These are phyloP conservation scores for Cryphonectria radicalis DNA, from an alignment of 2,329 filamentous ascomycete species.

Conservation along the genomic window DNA sequence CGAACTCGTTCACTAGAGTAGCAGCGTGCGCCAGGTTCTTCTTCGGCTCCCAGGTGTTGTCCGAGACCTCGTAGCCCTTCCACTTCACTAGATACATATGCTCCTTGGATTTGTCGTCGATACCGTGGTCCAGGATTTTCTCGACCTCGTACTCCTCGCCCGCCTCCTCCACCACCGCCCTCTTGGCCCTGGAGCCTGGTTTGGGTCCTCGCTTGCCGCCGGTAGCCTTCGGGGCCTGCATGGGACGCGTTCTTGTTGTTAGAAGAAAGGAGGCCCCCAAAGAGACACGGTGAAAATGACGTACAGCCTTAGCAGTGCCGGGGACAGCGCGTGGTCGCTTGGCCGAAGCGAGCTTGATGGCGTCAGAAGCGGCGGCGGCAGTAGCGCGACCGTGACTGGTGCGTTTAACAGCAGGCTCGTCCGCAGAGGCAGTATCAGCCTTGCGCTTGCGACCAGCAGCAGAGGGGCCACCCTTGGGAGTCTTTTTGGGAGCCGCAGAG, in stretches of 20 bases:
- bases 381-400: constrained; percentile 25
- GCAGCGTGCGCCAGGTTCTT: constrained; percentile 47
- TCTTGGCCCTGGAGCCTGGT: constrained; percentile 12
- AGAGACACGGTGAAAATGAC: not conserved
- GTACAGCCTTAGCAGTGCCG: constrained; percentile 24
- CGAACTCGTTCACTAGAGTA: constrained; percentile 43
- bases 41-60: constrained; percentile 60
- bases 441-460: constrained; percentile 26
- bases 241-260: not conserved
- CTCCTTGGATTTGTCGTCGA: constrained; percentile 44
- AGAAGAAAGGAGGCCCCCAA: not conserved
- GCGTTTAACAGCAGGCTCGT: constrained; percentile 23
- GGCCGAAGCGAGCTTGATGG: constrained; percentile 24
- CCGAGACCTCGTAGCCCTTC: constrained; percentile 48
- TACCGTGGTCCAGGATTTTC: constrained; percentile 46
- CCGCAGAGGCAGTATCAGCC: constrained; percentile 5
- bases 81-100: constrained; percentile 58
- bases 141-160: constrained; percentile 52
- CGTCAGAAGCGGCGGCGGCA: constrained; percentile 27
- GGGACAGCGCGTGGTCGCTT: constrained; percentile 23
- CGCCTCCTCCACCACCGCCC: constrained; percentile 8
- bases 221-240: constrained; percentile 19
- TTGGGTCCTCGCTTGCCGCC: constrained; percentile 24
- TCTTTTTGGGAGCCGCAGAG: constrained; percentile 24
- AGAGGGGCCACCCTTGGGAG: constrained; percentile 2